Base-by-base conservation (phyloP, 805 yeast species). In the Nakazawaea sp. region DNA sequence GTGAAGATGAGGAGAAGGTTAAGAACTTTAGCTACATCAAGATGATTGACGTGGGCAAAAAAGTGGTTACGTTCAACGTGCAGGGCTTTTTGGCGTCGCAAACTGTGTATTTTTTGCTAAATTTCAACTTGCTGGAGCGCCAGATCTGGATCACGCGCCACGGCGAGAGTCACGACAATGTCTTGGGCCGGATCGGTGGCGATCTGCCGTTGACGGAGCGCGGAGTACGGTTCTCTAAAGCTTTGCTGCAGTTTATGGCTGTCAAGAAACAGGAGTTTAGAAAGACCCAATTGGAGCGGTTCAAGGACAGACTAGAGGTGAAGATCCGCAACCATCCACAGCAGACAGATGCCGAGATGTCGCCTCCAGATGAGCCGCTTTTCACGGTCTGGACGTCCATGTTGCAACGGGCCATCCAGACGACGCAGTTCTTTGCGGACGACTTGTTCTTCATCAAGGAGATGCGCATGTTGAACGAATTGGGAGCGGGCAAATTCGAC, bases 121-220 rank as follows among this genome's bases (percentile, higher is more conserved):
- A 87, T 50, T 90, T 90, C 72, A 90, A 92, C 54, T 66, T 90
- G 30, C 73, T 81, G 41, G 92, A 85, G 54, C 71, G 97, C 43
- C 95, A 89, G 55, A 88, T 90, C 35, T 90, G 96, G 88, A 82
- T 90, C 44, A 81, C 97, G 1, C 74, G 98, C 43, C 96, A 89
- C 52, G 98, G 98, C 35, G 97, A 90, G 60, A 78, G 89, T 45
- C 70, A 72, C 24, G 96, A 88, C 53, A 90, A 90, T 54, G 80
- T 86, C 15, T 52, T 62, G 35, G 98, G 98, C 4, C 68, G 76
- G 36, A 87, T 90, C 47, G 97, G 98, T 9, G 98, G 98, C 17
- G 92, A 90, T 56, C 81, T 96, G 0, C 64, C 67, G 18, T 62
- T 90, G 29, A 89, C 97, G 0, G 68, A 70, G 41, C 72, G 96